Conservation (phyloP, 805 yeast species). For the Kodamaea sagamina region DNA sequence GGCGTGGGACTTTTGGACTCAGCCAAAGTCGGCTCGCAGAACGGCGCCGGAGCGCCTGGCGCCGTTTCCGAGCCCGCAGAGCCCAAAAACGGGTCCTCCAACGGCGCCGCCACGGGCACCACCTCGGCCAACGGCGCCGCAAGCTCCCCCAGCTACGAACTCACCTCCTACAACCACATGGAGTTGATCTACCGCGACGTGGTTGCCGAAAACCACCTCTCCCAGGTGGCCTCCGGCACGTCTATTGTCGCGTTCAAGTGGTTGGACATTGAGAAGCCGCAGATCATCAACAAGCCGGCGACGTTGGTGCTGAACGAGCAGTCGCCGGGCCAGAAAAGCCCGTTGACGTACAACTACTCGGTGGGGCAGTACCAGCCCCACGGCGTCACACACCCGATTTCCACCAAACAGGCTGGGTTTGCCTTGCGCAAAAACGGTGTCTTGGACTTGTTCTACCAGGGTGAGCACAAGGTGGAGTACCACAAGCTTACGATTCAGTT, state of each 20-base stretch:
- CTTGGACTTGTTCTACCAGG: slow-evolving; percentile 61
- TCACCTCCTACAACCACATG: slow-evolving; percentile 46
- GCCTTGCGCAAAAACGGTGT: slow-evolving; percentile 65
- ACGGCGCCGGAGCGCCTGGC: slow-evolving; percentile 15
- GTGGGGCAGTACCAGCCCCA: slow-evolving; percentile 59
- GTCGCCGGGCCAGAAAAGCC: slow-evolving; percentile 13
- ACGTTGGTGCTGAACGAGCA: slow-evolving; percentile 27
- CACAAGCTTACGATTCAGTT: slow-evolving; percentile 30
- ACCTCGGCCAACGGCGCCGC: not conserved
- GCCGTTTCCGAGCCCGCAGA: slow-evolving; percentile 23
- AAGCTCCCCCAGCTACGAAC: slow-evolving; percentile 42
- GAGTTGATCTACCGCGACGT: slow-evolving; percentile 52
- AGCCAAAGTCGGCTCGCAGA: slow-evolving; percentile 22
- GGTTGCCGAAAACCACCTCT: slow-evolving; percentile 17
- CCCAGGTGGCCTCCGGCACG: slow-evolving; percentile 16
- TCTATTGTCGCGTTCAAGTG: slow-evolving; percentile 58
- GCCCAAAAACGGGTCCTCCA: slow-evolving; percentile 13
- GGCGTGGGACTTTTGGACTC: slow-evolving; percentile 42
- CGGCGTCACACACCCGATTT: slow-evolving; percentile 68
- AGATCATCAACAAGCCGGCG: slow-evolving; percentile 62
- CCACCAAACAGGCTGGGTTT: slow-evolving; percentile 69
- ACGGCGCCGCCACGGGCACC: slow-evolving; percentile 22
- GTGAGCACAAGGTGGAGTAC: slow-evolving; percentile 62
- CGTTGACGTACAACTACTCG: slow-evolving; percentile 50
- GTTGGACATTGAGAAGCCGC: slow-evolving; percentile 73